Percentiles rank a stretch among this genome's conserved stretches.
Evolutionary conservation across 352 stramenopile genomes (phyloP).

Genomic region (Globisporangium cylindrosporum): DNA sequence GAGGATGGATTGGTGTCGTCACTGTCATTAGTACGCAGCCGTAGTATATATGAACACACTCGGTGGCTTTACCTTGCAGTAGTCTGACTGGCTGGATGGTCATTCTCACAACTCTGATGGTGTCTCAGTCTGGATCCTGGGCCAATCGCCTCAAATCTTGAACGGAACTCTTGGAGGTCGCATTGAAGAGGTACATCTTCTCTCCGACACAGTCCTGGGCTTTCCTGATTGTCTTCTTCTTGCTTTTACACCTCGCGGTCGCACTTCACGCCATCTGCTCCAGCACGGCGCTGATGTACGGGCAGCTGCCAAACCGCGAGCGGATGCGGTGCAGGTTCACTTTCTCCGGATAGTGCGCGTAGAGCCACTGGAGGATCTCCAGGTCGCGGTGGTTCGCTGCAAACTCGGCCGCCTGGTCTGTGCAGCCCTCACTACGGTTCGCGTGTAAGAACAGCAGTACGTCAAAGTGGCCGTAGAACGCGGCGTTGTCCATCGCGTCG

Average conservation of each 20-base stretch:
- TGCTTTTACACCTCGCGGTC: background rate
- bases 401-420: slow-evolving; percentile 23
- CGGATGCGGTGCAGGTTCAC: slow-evolving; percentile 13
- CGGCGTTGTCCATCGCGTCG: slow-evolving; percentile 30
- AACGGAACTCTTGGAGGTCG: background rate
- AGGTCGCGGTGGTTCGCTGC: slow-evolving; percentile 16
- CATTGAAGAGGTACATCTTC: background rate
- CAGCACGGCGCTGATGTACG: slow-evolving; percentile 8
- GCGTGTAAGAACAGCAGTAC: slow-evolving; percentile 23
- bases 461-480: slow-evolving; percentile 28
- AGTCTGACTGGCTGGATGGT: background rate
- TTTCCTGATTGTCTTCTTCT: background rate
- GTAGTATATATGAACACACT: background rate
- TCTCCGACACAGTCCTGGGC: background rate
- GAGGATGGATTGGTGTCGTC: background rate
- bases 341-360: slow-evolving; percentile 16
- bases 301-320: slow-evolving; percentile 9
- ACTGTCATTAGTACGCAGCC: background rate
- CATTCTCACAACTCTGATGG: background rate
- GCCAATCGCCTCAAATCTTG: background rate
- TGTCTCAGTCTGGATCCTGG: background rate
- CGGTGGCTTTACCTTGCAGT: background rate
- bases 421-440: slow-evolving; percentile 20
- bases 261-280: slow-evolving; percentile 1
- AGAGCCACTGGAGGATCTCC: slow-evolving; percentile 22